Conservation (phyloP, 2,329 filamentous ascomycete genomes). For the Chaetomiaceae sp. region DNA sequence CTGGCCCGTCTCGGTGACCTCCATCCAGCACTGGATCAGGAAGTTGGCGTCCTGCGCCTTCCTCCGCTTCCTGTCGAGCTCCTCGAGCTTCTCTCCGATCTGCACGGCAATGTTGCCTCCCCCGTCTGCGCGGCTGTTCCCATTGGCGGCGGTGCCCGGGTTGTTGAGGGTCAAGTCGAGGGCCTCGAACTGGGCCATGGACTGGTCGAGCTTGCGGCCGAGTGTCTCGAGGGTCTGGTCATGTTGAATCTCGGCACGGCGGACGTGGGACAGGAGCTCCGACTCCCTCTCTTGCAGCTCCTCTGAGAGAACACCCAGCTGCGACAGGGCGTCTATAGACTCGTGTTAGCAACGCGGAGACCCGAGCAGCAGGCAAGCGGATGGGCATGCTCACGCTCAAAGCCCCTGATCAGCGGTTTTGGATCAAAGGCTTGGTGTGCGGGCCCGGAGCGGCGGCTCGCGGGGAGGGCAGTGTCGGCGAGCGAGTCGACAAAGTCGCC, state of each 20-base stretch:
- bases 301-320: conserved; percentile 66
- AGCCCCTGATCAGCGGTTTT: conserved; percentile 92
- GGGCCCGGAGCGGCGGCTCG: conserved; percentile 70
- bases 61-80: conserved; percentile 86
- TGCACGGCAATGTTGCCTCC: conserved; percentile 89
- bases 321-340: conserved; percentile 55
- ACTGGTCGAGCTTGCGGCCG: conserved; percentile 83
- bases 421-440: conserved; percentile 73
- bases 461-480: conserved; percentile 76
- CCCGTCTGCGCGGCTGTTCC: conserved; percentile 46
- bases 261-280: conserved; percentile 82
- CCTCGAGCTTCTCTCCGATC: conserved; percentile 89
- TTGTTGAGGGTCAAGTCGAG: conserved; percentile 79
- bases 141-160: conserved; percentile 41
- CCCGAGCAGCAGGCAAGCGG: not conserved
- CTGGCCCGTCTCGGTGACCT: conserved; percentile 85
- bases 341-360: conserved; percentile 25
- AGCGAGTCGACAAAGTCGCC: conserved; percentile 95
- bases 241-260: conserved; percentile 87
- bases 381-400: conserved; percentile 57
- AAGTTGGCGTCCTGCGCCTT: conserved; percentile 91
- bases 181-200: conserved; percentile 86
- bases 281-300: conserved; percentile 88
- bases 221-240: conserved; percentile 84
- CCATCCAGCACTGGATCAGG: conserved; percentile 92